Base-by-base conservation (phyloP, 1,284 basidiomycete genomes). In the Moesziomyces sp. region DNA sequence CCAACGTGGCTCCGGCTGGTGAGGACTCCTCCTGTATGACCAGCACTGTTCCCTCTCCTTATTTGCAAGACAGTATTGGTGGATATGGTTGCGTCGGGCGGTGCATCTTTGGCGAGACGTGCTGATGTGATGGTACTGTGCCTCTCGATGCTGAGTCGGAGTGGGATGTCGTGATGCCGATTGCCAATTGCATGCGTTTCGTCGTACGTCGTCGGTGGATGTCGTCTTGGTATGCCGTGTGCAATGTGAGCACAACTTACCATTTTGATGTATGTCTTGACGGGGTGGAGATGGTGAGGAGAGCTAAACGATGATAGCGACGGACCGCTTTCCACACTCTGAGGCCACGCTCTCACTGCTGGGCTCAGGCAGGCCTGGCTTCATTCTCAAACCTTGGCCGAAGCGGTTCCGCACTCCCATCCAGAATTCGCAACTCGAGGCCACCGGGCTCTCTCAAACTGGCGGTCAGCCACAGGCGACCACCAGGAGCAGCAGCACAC, bases 211-310 rank as follows among this genome's bases (percentile, higher is more conserved):
- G 51, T 58, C 56, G 56, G 46, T 58, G 56, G 50, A 52, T 59
- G 57, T 45, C 52, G 49, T 48, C 49, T 24, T 49, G 35, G 21
- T 40, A 49, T 58, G 48, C 44, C 48, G 53, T 48, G 18, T 42
- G 30, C 23, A 16, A 26, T 35, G 38, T 13, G 28, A 51, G 63
- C 69, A 67, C 52, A 24, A 74, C 71, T 74, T 66, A 74, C 71
- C 71, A 74, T 74, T 68, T 74, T 74, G 66, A 70, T 64, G 49
- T 60, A 58, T 65, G 61, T 64, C 66, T 70, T 74, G 66, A 70
- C 40, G 66, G 56, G 60, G 65, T 63, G 70, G 52, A 49, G 64
- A 60, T 73, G 70, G 54, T 68, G 70, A 68, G 47, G 63, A 58
- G 42, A 49, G 58, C 52, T 53, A 49, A 54, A 58, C 49, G 68